These are phyloP conservation scores for Ophiosphaerella korrae DNA, from an alignment of 2,329 filamentous ascomycete genomes.

Conservation along the genomic window DNA sequence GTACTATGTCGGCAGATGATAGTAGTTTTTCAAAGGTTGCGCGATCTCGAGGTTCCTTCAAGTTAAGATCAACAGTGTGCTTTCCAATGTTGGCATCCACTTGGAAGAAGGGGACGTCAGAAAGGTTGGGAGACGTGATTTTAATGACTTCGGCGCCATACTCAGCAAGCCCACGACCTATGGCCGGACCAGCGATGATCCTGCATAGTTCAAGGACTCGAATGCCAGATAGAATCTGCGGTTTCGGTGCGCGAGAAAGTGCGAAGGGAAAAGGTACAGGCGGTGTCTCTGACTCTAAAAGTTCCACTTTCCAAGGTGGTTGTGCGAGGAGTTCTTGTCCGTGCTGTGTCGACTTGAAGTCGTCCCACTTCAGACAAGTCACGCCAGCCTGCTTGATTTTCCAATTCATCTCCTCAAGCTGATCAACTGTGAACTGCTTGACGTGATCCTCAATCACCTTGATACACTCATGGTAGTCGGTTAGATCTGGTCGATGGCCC, in stretches of 20 bases:
- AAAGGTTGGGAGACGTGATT: conserved; percentile 69
- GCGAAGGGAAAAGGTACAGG: conserved; percentile 54
- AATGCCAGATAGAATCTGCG: conserved; percentile 60
- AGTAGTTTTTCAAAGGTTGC: conserved; percentile 64
- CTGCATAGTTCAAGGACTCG: conserved; percentile 77
- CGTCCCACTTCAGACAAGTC: conserved; percentile 49
- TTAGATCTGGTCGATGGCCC: conserved; percentile 64
- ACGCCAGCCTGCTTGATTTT: conserved; percentile 50
- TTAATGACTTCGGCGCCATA: conserved; percentile 77
- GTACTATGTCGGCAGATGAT: conserved; percentile 66
- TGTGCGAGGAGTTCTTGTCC: conserved; percentile 48
- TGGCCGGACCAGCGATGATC: conserved; percentile 76
- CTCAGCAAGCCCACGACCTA: conserved; percentile 73
- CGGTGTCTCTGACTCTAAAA: conserved; percentile 58
- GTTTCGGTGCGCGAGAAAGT: conserved; percentile 44
- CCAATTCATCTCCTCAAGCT: conserved; percentile 51
- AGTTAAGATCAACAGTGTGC: conserved; percentile 66
- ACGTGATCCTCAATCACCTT: conserved; percentile 51
- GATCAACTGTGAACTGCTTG: conserved; percentile 44
- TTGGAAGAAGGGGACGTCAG: conserved; percentile 74
- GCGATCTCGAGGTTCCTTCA: conserved; percentile 62
- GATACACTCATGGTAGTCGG: conserved; percentile 50
- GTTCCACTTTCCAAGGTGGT: conserved; percentile 56
- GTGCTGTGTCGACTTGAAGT: conserved; percentile 47
- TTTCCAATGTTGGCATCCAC: conserved; percentile 76